Conservation (phyloP, 441 rosid species). For the Mallotus repandus region DNA sequence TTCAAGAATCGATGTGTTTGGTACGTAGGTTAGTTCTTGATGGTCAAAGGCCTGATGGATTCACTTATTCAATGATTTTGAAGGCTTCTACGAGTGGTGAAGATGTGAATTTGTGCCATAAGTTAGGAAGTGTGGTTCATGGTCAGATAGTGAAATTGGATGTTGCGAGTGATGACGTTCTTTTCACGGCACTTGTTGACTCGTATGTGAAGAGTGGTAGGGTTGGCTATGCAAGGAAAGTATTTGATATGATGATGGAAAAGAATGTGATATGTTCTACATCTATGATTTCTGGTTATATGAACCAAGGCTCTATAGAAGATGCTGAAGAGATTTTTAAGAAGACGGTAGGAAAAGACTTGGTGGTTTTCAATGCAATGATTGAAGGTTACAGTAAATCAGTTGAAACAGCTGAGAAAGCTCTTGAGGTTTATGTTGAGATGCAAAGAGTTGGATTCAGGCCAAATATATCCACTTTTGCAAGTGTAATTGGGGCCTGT, state of each 20-base stretch:
- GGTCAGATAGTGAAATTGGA: constrained; percentile 53
- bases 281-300: constrained; percentile 83
- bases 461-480: constrained; percentile 71
- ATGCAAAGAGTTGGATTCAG: constrained; percentile 59
- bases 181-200: constrained; percentile 73
- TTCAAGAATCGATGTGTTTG: constrained; percentile 38
- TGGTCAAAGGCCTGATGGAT: constrained; percentile 68
- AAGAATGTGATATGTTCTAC: constrained; percentile 67
- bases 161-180: constrained; percentile 65
- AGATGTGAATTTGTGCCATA: constrained; percentile 29
- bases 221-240: constrained; percentile 57
- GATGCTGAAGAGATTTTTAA: constrained; percentile 65
- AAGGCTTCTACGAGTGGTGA: constrained; percentile 58
- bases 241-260: constrained; percentile 66
- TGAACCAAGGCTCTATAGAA: constrained; percentile 55
- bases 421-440: constrained; percentile 52
- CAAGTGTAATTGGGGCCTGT: constrained; percentile 81
- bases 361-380: constrained; percentile 88
- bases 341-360: constrained; percentile 51
- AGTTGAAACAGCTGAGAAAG: constrained; percentile 47
- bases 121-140: constrained; percentile 51
- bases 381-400: constrained; percentile 84
- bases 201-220: constrained; percentile 67
- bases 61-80: constrained; percentile 74
- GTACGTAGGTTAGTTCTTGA: constrained; percentile 46